A percentile compares a stretch with the other conserved stretches of the same genome.
phyloP scores from a whole-genome alignment of 2,329 filamentous ascomycete species.

The Trichoderma asperellum region DNA sequence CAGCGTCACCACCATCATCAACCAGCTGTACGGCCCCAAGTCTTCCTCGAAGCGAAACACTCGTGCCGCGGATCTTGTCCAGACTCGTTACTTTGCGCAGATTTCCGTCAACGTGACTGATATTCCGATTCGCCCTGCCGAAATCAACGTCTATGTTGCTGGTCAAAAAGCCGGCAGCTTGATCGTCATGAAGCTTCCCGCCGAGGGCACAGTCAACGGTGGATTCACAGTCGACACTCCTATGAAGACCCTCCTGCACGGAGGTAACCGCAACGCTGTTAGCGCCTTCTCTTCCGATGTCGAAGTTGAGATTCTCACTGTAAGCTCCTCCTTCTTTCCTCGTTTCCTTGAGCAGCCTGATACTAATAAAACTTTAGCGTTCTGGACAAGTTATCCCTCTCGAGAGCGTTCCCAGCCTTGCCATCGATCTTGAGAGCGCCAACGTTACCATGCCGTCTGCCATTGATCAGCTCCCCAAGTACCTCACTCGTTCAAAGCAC shows the following conservation, averaged over 20 bases:
- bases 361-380: conserved; percentile 33
- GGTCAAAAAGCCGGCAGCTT: conserved; percentile 41
- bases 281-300: conserved; percentile 37
- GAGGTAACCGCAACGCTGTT: conserved; percentile 33
- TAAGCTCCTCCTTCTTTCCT: conserved; percentile 29
- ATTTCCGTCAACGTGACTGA: conserved; percentile 43
- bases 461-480: conserved; percentile 38
- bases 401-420: conserved; percentile 42
- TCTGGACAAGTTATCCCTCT: conserved; percentile 40
- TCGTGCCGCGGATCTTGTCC: conserved; percentile 17
- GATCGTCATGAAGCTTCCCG: conserved; percentile 45
- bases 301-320: conserved; percentile 42
- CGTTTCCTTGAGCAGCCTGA: neutral
- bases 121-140: conserved; percentile 41
- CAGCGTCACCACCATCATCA: conserved; percentile 41
- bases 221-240: conserved; percentile 58
- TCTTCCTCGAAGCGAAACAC: neutral
- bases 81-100: conserved; percentile 43
- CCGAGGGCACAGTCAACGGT: conserved; percentile 40
- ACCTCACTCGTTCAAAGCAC: conserved; percentile 30
- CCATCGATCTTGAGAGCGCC: conserved; percentile 44
- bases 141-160: conserved; percentile 42
- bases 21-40: conserved; percentile 39
- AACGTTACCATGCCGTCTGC: conserved; percentile 36
- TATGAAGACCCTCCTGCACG: conserved; percentile 56